Conservation (phyloP, 495 filamentous ascomycete genomes). For the Talaromyces stipitatus region DNA sequence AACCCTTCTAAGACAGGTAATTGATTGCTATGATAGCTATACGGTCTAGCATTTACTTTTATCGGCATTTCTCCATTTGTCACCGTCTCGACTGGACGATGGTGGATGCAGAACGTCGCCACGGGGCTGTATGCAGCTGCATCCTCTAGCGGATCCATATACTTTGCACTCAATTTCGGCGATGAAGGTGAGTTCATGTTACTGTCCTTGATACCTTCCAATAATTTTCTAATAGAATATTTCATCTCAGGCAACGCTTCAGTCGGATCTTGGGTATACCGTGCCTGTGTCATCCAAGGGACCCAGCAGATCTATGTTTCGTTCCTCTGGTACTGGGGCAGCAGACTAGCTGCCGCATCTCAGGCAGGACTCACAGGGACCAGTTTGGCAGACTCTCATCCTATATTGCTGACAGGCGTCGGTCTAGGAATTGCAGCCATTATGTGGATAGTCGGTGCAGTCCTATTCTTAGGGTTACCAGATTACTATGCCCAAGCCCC, state of each 20-base stretch:
- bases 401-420: slow-evolving; percentile 40
- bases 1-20: neutral
- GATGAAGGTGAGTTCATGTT: slow-evolving; percentile 47
- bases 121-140: slow-evolving; percentile 54
- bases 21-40: slow-evolving; percentile 26
- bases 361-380: slow-evolving; percentile 12
- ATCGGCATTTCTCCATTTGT: slow-evolving; percentile 38
- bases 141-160: slow-evolving; percentile 52
- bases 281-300: slow-evolving; percentile 56
- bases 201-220: no score
- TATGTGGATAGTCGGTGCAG: slow-evolving; percentile 44
- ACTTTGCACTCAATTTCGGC: slow-evolving; percentile 63
- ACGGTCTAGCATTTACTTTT: slow-evolving; percentile 44
- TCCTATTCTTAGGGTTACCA: slow-evolving; percentile 51
- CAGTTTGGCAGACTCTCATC: slow-evolving; percentile 14
- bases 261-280: slow-evolving; percentile 55
- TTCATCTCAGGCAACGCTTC: slow-evolving; percentile 48
- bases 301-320: slow-evolving; percentile 57
- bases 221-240: no score
- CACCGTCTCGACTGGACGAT: slow-evolving; percentile 22
- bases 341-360: slow-evolving; percentile 24
- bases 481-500: slow-evolving; percentile 49
- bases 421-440: slow-evolving; percentile 46
- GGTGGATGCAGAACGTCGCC: slow-evolving; percentile 49
- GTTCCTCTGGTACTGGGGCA: slow-evolving; percentile 62